phyloP scores from a whole-genome alignment of 2,329 filamentous ascomycete genomes.

The Curvularia hawaiiensis region DNA sequence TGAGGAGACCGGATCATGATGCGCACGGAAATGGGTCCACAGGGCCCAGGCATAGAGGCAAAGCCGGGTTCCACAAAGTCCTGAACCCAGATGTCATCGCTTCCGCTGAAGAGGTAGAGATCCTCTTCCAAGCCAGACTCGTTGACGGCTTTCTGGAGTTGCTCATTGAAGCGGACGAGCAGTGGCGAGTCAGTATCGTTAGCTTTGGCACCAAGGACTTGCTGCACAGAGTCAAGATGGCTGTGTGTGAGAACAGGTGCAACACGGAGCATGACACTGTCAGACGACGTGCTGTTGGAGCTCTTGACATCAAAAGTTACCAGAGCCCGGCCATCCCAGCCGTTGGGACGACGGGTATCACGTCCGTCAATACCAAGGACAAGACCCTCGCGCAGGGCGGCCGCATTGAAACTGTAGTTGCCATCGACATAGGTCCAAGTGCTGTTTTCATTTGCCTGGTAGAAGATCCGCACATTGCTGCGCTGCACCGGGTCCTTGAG shows the following conservation, averaged over 20 bases:
- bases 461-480: conserved; percentile 11
- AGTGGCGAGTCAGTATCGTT: conserved; percentile 9
- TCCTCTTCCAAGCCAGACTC: conserved; percentile 19
- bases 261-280: conserved; percentile 39
- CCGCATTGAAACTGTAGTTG: conserved; percentile 34
- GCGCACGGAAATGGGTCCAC: conserved; percentile 40
- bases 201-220: conserved; percentile 31
- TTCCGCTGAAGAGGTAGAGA: conserved; percentile 27
- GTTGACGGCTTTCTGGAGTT: conserved; percentile 17
- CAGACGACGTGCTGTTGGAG: conserved; percentile 16
- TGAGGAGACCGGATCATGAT: conserved; percentile 41
- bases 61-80: conserved; percentile 51
- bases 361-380: conserved; percentile 48
- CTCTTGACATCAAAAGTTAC: conserved; percentile 38
- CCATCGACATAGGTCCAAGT: conserved; percentile 7
- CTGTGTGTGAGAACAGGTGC: conserved; percentile 39
- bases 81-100: conserved; percentile 47
- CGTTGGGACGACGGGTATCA: conserved; percentile 22
- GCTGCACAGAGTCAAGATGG: conserved; percentile 39
- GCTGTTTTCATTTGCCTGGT: not conserved
- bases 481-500: conserved; percentile 11
- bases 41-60: conserved; percentile 47
- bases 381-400: conserved; percentile 37
- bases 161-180: conserved; percentile 23
- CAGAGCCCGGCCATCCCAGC: conserved; percentile 19